Base-by-base conservation (phyloP, 441 rosid species). In the Euphorbia celastroides region DNA sequence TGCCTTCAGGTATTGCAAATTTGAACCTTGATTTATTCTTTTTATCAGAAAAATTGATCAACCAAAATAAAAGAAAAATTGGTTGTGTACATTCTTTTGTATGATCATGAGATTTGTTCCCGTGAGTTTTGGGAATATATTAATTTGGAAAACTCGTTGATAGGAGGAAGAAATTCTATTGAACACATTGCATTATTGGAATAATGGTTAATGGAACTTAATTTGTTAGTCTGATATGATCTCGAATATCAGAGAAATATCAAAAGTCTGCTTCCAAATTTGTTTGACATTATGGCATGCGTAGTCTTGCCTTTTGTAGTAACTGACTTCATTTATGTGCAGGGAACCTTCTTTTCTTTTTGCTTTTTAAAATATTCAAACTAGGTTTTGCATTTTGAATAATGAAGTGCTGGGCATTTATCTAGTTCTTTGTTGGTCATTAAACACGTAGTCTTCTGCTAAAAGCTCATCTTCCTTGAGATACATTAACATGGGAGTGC, bases 1-100 rank as follows among this genome's bases (percentile, higher is more conserved):
- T 32, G 44, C 26, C 16, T 66, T 61, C 57, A 38, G 64, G 66
- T 51, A 28, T 34, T 54, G n/a, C 13, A 44, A 81, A 60, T 65
- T 22, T 66, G 58, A 57, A 28, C 69, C 69, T 44, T 66, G 51
- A 66, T 66, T 62, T 62, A 54, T 57, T 27, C n/a, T 48, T 13
- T 30, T 25, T 12, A 25, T 10, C 22, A 55, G 30, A 13, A 51
- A 51, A 19, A 19, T 19, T 19, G 25, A 51, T 51, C 56, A 51
- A 27, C 59, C 64, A 68, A 26, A 28, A 27, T 34, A 27, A 31
- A 44, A 57, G 16, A 14, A 41, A 57, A 27, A 36, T 55, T 44
- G 26, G 61, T 50, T 54, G 57, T 16, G 28, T 63, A 28, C n/a
- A 38, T 46, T 65, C 22, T 41, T 60, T 60, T 50, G 22, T 11